Base-by-base conservation (phyloP, 345 rosid species). In the Euphorbia peplus region DNA sequence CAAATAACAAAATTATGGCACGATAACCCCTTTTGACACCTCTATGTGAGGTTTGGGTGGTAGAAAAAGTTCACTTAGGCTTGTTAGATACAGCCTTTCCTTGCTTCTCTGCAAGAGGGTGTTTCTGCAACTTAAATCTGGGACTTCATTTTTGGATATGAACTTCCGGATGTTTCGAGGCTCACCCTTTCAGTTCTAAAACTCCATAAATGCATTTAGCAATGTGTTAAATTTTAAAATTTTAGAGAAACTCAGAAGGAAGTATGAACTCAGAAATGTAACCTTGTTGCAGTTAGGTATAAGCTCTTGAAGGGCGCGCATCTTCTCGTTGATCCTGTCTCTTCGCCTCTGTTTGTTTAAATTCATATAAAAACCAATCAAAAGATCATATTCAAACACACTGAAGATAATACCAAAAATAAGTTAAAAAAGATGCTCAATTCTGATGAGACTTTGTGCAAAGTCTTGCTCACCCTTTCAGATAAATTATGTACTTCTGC, bases 401-500 rank as follows among this genome's bases (percentile, higher is more conserved):
- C 50, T 39, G 18, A 16, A 44, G 50, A 52, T 19, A 69, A 61
- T 53, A 64, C 39, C 54, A 66, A 8, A 52, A 51, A 28, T 19
- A 41, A 39, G 47, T 13, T n/a, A n/a, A n/a, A n/a, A 79, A 66
- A 37, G 16, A 22, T 13, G 41, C 19, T 15, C 50, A 69, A 46
- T 39, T 61, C 19, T 35, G 53, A 61, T 30, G 28, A 39, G 28
- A 24, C 29, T 26, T 24, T 41, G 26, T 48, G 19, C 30, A n/a
- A 63, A 57, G 71, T 66, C 60, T 63, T 56, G 62, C 96, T 81
- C 78, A 93, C 98, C 90, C 98, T 89, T 85, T 93, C 98, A 65
- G 98, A 93, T 58, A 93, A 79, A 75, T 90, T 93, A 80, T 93
- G 98, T 53, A 93, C 97, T 84, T 89, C 97, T 2, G 98, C 96